These are phyloP conservation scores for Grosmannia clavigera DNA, from an alignment of 2,329 filamentous ascomycete genomes.

Conservation along the genomic window DNA sequence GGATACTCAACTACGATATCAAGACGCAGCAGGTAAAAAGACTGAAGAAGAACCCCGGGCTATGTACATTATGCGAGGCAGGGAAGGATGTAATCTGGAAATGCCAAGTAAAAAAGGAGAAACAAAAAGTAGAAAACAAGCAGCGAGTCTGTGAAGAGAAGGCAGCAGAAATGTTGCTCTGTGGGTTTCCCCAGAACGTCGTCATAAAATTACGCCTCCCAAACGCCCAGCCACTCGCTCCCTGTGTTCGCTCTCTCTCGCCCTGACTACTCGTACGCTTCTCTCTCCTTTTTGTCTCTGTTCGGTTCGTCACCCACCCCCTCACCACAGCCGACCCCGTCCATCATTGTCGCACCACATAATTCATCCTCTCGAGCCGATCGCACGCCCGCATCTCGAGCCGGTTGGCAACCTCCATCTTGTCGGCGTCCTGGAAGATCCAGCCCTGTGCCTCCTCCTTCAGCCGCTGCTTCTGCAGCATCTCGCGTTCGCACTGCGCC, in stretches of 20 bases:
- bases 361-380: conserved; percentile 32
- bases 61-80: neutral
- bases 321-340: neutral
- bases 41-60: neutral
- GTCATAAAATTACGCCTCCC: neutral
- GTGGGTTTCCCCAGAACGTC: neutral
- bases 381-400: conserved; percentile 41
- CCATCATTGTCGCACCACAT: conserved; percentile 3
- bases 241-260: neutral
- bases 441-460: conserved; percentile 73
- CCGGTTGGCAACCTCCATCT: conserved; percentile 56
- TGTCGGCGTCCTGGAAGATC: conserved; percentile 71
- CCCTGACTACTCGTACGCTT: neutral
- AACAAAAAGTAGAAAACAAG: neutral
- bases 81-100: neutral
- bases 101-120: neutral
- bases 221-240: neutral
- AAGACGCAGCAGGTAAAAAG: neutral
- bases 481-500: conserved; percentile 64
- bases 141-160: neutral
- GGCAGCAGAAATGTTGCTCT: neutral
- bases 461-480: conserved; percentile 50
- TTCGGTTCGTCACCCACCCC: neutral
- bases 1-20: too few relatives aligned
- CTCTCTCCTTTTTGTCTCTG: neutral